Percentiles rank a stretch among this genome's conserved stretches.
Conservation (phyloP, 176 grass and related monocot genomes). For the maize (Zea mays) region Zm-B73-REFERENCE-NAM-5.0 NC_050104.1:14602001-14602500, state of each 20-base stretch:
- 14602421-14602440: not conserved
- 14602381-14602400: not conserved
- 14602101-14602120: not conserved
- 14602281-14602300: not conserved
- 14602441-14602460: too few relatives aligned
- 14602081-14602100: not conserved
- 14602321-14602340: constrained; percentile 11
- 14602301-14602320: not conserved
- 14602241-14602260: not conserved
- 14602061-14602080: not conserved
- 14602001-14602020: too few relatives aligned
- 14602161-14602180: constrained; percentile 28
- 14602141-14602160: constrained; percentile 45
- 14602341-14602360: not conserved
- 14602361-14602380: not conserved
- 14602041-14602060: not conserved
- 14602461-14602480: too few relatives aligned
- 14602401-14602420: not conserved
- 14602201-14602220: not conserved
- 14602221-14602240: not conserved
- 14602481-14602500: too few relatives aligned
- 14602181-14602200: not conserved
- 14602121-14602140: not conserved
- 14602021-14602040: too few relatives aligned
- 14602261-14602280: not conserved